These are phyloP conservation scores for Zarea fungicola DNA, from an alignment of 2,329 filamentous ascomycete genomes.

Conservation along the genomic window DNA sequence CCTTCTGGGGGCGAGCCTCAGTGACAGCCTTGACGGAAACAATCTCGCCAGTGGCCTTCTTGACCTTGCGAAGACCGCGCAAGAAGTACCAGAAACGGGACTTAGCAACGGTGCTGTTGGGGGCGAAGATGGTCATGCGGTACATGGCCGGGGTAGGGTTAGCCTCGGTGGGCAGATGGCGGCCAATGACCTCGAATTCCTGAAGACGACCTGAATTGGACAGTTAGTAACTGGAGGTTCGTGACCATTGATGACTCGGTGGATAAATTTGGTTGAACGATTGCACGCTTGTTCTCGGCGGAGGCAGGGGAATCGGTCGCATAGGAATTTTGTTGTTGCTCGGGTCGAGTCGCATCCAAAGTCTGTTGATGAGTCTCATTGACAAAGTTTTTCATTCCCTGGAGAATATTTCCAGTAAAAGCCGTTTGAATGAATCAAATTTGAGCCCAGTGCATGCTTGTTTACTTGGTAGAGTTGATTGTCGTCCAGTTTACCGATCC, in stretches of 20 bases:
- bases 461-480: not conserved
- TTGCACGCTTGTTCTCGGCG: conserved; percentile 5
- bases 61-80: conserved; percentile 98
- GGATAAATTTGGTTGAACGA: conserved; percentile 4
- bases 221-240: conserved; percentile 27
- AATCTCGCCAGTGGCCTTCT: conserved; percentile 99
- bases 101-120: conserved; percentile 97
- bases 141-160: conserved; percentile 98
- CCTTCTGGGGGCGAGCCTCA: conserved; percentile 98
- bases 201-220: conserved; percentile 81
- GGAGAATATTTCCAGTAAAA: too few species aligned
- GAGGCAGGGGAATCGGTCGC: not conserved
- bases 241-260: not conserved
- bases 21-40: conserved; percentile 93
- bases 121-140: conserved; percentile 99
- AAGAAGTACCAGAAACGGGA: conserved; percentile 99
- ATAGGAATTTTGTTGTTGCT: not conserved
- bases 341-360: conserved; percentile 1
- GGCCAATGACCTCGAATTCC: conserved; percentile 99
- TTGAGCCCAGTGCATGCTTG: not conserved
- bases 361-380: not conserved
- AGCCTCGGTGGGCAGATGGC: conserved; percentile 95
- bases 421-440: not conserved
- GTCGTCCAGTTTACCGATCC: not conserved
- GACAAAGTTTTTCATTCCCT: not conserved